phyloP scores from a whole-genome alignment of 1,139 yeast genomes.

The Blastobotrys ciferrii region DNA sequence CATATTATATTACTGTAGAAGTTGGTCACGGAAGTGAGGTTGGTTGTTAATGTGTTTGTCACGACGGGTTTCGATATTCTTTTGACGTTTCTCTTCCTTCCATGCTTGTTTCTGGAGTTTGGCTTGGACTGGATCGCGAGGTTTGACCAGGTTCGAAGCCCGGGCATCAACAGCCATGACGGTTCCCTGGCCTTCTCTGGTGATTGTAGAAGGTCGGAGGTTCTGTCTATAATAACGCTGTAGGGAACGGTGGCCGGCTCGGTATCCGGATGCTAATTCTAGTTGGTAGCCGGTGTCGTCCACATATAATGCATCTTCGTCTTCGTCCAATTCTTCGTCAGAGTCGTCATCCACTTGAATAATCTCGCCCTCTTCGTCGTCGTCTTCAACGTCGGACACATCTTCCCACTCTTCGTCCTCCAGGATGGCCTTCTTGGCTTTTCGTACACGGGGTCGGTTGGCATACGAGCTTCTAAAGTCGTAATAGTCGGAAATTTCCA shows the following conservation, averaged over 20 bases:
- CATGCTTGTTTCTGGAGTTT: conserved; percentile 72
- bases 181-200: conserved; percentile 90
- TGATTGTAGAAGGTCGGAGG: conserved; percentile 67
- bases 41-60: conserved; percentile 84
- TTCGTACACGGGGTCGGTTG: conserved; percentile 10
- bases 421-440: conserved; percentile 24
- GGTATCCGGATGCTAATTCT: conserved; percentile 80
- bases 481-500: conserved; percentile 77
- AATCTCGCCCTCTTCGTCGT: conserved; percentile 46
- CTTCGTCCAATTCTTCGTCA: conserved; percentile 49
- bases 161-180: conserved; percentile 90
- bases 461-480: conserved; percentile 74
- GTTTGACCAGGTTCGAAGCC: conserved; percentile 52
- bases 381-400: conserved; percentile 40
- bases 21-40: conserved; percentile 86
- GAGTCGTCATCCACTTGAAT: conserved; percentile 47
- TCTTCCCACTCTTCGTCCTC: conserved; percentile 31
- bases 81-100: conserved; percentile 66
- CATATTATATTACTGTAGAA: conserved; percentile 73
- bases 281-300: conserved; percentile 71
- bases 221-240: conserved; percentile 85
- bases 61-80: conserved; percentile 71
- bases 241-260: conserved; percentile 86
- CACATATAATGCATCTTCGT: conserved; percentile 43
- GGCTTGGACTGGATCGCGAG: conserved; percentile 43